phyloP scores from a whole-genome alignment of 2,329 filamentous ascomycete genomes.

The Fusarium caatingaense region DNA sequence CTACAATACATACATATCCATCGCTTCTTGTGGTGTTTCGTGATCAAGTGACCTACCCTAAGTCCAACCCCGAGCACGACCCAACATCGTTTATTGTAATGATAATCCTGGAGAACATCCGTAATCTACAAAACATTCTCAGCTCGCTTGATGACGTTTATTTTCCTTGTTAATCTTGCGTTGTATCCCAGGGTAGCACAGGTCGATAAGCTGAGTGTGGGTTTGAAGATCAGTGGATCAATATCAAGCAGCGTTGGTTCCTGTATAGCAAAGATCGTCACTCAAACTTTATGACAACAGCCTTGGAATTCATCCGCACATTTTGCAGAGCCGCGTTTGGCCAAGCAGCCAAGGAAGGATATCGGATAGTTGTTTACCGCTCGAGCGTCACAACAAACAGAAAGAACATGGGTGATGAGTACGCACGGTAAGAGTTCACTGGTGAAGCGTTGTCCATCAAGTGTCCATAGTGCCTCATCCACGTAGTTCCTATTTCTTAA shows the following conservation, averaged over 20 bases:
- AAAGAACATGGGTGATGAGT: not conserved
- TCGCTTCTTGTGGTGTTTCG: not conserved
- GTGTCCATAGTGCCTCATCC: not conserved
- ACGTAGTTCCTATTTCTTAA: not conserved
- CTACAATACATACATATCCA: not conserved
- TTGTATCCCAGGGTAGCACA: not conserved
- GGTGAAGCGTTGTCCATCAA: not conserved
- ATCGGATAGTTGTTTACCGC: not conserved
- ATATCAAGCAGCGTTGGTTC: not conserved
- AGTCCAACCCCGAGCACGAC: not conserved
- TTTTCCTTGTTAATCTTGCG: not conserved
- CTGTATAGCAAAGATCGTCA: not conserved
- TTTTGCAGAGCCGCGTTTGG: not conserved
- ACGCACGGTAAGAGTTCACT: not conserved
- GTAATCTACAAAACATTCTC: not conserved
- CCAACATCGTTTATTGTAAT: not conserved
- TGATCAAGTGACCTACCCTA: not conserved
- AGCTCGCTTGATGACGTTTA: not conserved
- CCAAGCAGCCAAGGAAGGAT: not conserved
- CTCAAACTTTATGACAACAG: not conserved
- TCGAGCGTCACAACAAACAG: not conserved
- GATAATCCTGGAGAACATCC: not conserved
- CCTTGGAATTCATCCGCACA: not conserved
- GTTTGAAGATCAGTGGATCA: slow-evolving; percentile 11
- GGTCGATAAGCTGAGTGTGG: slow-evolving; percentile 2